phyloP scores from a whole-genome alignment of 495 filamentous ascomycete genomes.

The Lindgomyces ingoldianus region DNA sequence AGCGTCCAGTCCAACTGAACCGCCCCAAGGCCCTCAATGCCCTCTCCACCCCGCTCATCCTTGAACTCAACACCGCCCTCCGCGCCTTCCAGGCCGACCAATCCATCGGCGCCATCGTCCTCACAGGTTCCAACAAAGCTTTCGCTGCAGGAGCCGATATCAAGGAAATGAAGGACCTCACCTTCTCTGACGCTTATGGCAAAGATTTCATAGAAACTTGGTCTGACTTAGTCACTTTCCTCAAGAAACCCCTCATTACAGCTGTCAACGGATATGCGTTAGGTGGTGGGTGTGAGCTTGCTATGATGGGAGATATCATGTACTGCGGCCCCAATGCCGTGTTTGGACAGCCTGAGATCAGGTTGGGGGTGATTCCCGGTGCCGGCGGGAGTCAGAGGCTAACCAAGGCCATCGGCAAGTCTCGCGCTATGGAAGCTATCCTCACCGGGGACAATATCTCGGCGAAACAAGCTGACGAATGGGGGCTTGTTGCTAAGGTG shows the following conservation, averaged over 20 bases:
- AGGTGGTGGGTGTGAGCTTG: conserved; percentile 93
- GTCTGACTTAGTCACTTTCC: conserved; percentile 74
- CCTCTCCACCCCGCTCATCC: conserved; percentile 81
- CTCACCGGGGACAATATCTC: conserved; percentile 81
- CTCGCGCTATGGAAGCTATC: conserved; percentile 89
- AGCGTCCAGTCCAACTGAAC: conserved; percentile 77
- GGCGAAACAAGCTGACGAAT: conserved; percentile 78
- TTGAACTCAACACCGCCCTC: conserved; percentile 84
- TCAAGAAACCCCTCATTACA: conserved; percentile 90
- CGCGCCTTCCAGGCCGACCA: conserved; percentile 68
- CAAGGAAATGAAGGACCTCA: conserved; percentile 94
- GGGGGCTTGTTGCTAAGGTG: conserved; percentile 83
- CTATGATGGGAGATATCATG: conserved; percentile 94
- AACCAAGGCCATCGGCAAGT: conserved; percentile 83
- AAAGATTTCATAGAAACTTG: conserved; percentile 90
- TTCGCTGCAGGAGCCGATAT: conserved; percentile 98
- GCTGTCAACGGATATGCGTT: conserved; percentile 93
- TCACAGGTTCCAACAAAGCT: conserved; percentile 83
- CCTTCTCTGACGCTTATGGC: conserved; percentile 80
- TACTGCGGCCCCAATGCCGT: conserved; percentile 82
- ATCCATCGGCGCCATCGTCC: conserved; percentile 71
- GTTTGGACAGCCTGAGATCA: conserved; percentile 97
- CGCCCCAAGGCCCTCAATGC: conserved; percentile 95
- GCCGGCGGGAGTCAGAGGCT: conserved; percentile 91
- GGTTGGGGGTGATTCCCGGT: conserved; percentile 86